phyloP scores from a whole-genome alignment of 352 stramenopile genomes.

The Globisporangium irregulare region DNA sequence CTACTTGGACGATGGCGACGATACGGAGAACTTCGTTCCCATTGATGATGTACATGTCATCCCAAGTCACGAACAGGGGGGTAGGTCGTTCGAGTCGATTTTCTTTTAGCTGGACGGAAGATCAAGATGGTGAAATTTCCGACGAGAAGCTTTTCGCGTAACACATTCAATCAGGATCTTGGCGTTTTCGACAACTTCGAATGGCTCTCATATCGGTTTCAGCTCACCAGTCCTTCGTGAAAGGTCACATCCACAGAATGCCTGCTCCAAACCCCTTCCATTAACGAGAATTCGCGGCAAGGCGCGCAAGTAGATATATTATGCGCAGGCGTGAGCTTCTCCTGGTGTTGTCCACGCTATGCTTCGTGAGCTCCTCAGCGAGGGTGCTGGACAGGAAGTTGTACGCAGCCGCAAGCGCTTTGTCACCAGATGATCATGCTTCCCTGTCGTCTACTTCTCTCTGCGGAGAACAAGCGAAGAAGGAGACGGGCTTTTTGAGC shows the following conservation, averaged over 20 bases:
- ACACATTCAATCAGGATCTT: not conserved
- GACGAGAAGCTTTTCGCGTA: not conserved
- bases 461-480: constrained; percentile 58
- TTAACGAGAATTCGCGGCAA: not conserved
- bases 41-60: constrained; percentile 15
- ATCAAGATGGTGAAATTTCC: not conserved
- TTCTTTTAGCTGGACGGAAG: constrained; percentile 28
- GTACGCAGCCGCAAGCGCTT: constrained; percentile 28
- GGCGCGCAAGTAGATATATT: no score
- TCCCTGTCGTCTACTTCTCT: constrained; percentile 27
- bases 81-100: constrained; percentile 28
- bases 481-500: constrained; percentile 59
- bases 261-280: not conserved
- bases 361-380: not conserved
- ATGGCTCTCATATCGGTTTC: not conserved
- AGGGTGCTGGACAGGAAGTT: constrained; percentile 5
- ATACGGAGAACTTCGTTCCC: not conserved
- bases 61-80: constrained; percentile 13
- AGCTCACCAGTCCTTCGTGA: not conserved
- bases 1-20: not conserved
- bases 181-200: not conserved
- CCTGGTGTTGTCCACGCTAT: constrained; percentile 1
- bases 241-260: not conserved
- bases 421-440: constrained; percentile 5
- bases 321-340: constrained; percentile 6